Conservation (phyloP, 805 yeast genomes). For the Yarrowia divulgata region DNA sequence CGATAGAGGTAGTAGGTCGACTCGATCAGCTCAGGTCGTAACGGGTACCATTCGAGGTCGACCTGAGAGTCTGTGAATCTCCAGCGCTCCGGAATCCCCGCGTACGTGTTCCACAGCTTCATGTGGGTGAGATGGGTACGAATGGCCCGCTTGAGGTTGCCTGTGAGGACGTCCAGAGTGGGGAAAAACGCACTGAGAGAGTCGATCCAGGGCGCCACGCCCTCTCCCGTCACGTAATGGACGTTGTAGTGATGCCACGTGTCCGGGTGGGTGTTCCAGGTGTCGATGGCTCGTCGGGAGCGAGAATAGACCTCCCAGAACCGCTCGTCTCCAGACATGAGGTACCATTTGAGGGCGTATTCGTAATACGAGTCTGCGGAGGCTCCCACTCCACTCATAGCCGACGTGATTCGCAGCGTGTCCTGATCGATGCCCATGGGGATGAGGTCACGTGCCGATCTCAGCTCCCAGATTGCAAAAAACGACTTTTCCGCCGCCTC, state of each 20-base stretch:
- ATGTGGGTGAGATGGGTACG: constrained; percentile 65
- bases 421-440: constrained; percentile 80
- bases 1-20: constrained; percentile 82
- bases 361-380: constrained; percentile 91
- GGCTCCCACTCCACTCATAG: constrained; percentile 84
- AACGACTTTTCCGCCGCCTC: constrained; percentile 66
- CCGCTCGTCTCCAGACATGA: constrained; percentile 70
- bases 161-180: constrained; percentile 80
- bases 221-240: constrained; percentile 59
- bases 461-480: constrained; percentile 70
- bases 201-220: constrained; percentile 76
- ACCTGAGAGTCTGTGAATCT: constrained; percentile 52
- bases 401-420: constrained; percentile 62
- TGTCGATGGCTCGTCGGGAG: constrained; percentile 18
- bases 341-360: constrained; percentile 78
- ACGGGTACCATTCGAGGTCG: constrained; percentile 86
- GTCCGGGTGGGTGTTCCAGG: constrained; percentile 51
- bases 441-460: constrained; percentile 67
- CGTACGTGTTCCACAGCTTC: constrained; percentile 81
- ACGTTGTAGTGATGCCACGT: constrained; percentile 65
- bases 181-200: constrained; percentile 88
- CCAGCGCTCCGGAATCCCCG: constrained; percentile 92
- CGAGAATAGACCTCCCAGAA: constrained; percentile 62
- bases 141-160: constrained; percentile 72
- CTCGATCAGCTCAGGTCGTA: constrained; percentile 91